Evolutionary conservation across 148 eudicot species (phyloP), one percentile per base, ranked within the genome.

Genomic region (Rhododendron molle): DNA sequence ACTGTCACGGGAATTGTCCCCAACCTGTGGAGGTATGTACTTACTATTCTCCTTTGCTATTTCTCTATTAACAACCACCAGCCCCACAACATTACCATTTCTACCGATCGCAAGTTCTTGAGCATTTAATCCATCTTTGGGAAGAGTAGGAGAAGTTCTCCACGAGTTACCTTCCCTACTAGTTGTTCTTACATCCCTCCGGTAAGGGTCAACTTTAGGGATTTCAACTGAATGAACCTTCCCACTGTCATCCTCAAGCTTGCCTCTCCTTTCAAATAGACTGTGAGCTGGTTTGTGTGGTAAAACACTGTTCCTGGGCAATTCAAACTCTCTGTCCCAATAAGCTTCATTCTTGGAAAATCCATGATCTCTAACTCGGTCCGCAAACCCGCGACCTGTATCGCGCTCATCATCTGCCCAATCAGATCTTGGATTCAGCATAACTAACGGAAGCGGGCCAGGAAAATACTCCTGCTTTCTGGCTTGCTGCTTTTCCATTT

Each of bases 381-480:
- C 94, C 28, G 85, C 88, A 89, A 93, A 87, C 30, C 93, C 94
- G 85, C 90, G 93, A 84, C 99, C 91, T 0, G 98, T 95, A 85
- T 97, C 99, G n/a, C 99, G 96, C 93, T 97, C 99, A 89, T 97
- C 99, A 89, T 97, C 98, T 54, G 95, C 98, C 99, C 99, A 97
- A 80, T 97, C 98, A 85, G 95, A 94, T 88, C 99, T 95, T 5
- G 96, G 94, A 87, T 88, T 94, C 90, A 95, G 65, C 87, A 90
- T 91, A n/a, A 94, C 95, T 81, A 97, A 85, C 40, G 98, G 96
- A 84, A 97, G 87, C 1, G 96, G 98, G 26, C 90, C 91, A 18
- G 93, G 90, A 87, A 93, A 92, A 80, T 83, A 88, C 40, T 91
- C 95, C 74, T 89, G 88, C 89, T 90, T 97, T 79, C 88, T 85